These are phyloP conservation scores for Ganoderma meredithae DNA, from an alignment of 1,284 basidiomycete genomes.

Conservation along the genomic window DNA sequence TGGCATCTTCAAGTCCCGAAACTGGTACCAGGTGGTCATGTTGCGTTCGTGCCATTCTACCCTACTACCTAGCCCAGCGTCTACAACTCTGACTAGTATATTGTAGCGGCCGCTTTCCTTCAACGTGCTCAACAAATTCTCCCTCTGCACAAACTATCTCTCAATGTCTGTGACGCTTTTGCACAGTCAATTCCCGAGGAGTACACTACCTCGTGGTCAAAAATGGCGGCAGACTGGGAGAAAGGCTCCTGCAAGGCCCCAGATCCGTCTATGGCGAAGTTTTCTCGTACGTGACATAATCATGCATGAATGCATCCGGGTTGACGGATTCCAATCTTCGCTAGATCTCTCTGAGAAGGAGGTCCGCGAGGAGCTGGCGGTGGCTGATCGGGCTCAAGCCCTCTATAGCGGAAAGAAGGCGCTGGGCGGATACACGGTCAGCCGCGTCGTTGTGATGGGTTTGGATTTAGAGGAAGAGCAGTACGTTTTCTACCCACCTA, in stretches of 20 bases:
- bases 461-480: not conserved
- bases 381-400: too few relatives aligned
- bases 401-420: too few relatives aligned
- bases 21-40: not conserved
- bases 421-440: not conserved
- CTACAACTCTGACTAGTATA: not conserved
- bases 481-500: not conserved
- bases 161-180: not conserved
- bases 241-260: not conserved
- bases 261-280: too few relatives aligned
- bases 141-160: not conserved
- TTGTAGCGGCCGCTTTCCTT: not conserved
- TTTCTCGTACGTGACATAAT: not conserved
- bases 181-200: not conserved
- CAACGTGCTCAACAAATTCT: not conserved
- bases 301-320: too few relatives aligned
- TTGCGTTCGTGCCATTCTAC: not conserved
- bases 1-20: not conserved
- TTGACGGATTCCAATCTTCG: not conserved
- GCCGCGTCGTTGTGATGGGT: not conserved
- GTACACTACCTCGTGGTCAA: not conserved
- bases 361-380: not conserved
- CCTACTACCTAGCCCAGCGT: not conserved
- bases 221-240: not conserved
- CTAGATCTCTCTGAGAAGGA: not conserved